Conservation (phyloP, 257 asterid genomes). For the Fraxinus anomala region DNA sequence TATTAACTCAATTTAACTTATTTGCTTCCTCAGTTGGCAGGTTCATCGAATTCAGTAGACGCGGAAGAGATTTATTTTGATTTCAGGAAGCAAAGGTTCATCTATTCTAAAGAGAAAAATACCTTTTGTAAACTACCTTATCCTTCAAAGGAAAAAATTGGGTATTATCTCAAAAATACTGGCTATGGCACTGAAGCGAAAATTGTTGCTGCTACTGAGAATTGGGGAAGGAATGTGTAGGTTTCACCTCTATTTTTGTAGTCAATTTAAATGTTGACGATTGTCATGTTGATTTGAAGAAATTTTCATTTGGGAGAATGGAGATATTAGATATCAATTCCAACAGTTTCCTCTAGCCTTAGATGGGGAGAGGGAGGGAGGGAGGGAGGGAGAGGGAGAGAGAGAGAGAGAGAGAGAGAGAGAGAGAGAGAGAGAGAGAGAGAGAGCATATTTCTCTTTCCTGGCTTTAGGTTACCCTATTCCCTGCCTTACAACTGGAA, state of each 20-base stretch:
- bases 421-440: too few relatives aligned
- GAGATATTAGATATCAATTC: slow-evolving; percentile 11
- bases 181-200: slow-evolving; percentile 96
- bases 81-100: slow-evolving; percentile 92
- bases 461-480: neutral
- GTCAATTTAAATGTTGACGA: neutral
- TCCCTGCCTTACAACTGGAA: neutral
- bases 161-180: slow-evolving; percentile 80
- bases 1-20: neutral
- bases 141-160: slow-evolving; percentile 91
- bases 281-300: slow-evolving; percentile 14
- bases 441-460: neutral
- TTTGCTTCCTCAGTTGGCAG: slow-evolving; percentile 58
- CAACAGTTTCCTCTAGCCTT: neutral
- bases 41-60: slow-evolving; percentile 55
- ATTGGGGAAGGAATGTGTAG: slow-evolving; percentile 98
- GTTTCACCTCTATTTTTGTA: slow-evolving; percentile 35
- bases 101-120: slow-evolving; percentile 69
- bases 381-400: too few relatives aligned
- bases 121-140: slow-evolving; percentile 82
- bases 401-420: too few relatives aligned
- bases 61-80: slow-evolving; percentile 85
- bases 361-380: too few relatives aligned
- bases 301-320: slow-evolving; percentile 23
- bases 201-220: slow-evolving; percentile 70